Evolutionary conservation across 164 flowering plant species (phyloP).

Genomic region (Berberis vulgaris): DNA sequence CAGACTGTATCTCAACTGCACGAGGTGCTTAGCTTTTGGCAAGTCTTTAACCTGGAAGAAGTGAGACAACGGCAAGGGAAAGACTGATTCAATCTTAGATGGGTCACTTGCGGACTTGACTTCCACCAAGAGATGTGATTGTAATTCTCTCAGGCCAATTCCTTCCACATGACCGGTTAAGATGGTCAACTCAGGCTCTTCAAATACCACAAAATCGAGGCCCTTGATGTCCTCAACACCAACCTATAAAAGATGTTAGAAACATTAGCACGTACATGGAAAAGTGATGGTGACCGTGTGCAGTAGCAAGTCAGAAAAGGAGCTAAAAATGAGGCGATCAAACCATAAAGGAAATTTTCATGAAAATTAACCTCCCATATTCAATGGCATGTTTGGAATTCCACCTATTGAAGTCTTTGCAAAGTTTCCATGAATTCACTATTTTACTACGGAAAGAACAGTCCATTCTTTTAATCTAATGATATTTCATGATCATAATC

Average conservation of each 20-base stretch:
- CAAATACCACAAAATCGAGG: slow-evolving; percentile 81
- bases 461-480: too few relatives aligned
- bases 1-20: slow-evolving; percentile 57
- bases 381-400: too few relatives aligned
- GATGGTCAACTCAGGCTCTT: slow-evolving; percentile 78
- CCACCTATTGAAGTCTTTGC: too few relatives aligned
- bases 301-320: background rate
- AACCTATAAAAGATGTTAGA: slow-evolving; percentile 37
- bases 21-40: slow-evolving; percentile 63
- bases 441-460: too few relatives aligned
- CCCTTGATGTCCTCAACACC: slow-evolving; percentile 64
- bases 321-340: too few relatives aligned
- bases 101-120: slow-evolving; percentile 69
- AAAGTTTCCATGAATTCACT: too few relatives aligned
- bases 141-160: slow-evolving; percentile 37
- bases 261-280: background rate
- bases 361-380: too few relatives aligned
- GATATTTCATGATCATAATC: too few relatives aligned
- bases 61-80: slow-evolving; percentile 77
- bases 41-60: slow-evolving; percentile 80
- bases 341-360: too few relatives aligned
- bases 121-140: slow-evolving; percentile 68
- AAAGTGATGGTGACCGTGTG: background rate
- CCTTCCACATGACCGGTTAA: slow-evolving; percentile 90
- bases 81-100: slow-evolving; percentile 51